Base-by-base conservation (phyloP, 225 moss, liverwort and hornwort genomes). In the Lunularia cruciata region DNA sequence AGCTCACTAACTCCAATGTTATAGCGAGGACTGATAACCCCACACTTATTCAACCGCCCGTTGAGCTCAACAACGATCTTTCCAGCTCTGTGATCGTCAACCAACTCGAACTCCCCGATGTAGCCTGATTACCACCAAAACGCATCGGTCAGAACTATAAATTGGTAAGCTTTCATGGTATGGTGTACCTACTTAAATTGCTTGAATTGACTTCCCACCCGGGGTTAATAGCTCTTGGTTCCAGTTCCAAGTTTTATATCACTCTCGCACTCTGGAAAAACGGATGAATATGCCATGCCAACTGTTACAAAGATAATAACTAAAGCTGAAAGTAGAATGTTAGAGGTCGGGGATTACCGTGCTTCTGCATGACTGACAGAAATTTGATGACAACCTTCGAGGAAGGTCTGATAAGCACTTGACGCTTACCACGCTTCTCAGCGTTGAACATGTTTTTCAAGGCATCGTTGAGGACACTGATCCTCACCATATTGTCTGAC, bases 1-100 rank as follows among this genome's bases (percentile, higher is more conserved):
- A 94, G 82, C 73, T 86, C 88, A 35, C 72, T 74, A 15, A 94
- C 94, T 54, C 90, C 84, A 52, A 94, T 77, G 77, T 94, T 87
- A 74, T 94, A 89, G 8, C 94, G 83, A 57, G 88, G 86, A 54
- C 86, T 88, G 73, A 88, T 88, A 35, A 86, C 86, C 23, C 88
- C 86, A 60, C 88, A 88, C 79, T 88, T 88, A 79, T 88, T 86
- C 65, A 88, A 18, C 69, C 89, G 81, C 23, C 87, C 87, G 47
- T 90, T 87, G 11, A 87, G 81, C 76, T 90, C 87, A 15, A 87
- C 89, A 8, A 87, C 85, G 13, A 90, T 88, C 75, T 86, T 88
- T 1, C 89, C 87, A 47, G 87, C 87, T 73, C 83, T 73, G 25
- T 90, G 89, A 57, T 90, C 89, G 46, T 90, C 89, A 16, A 90